Conservation (phyloP, 2,329 filamentous ascomycete genomes). For the Colletotrichum sojae region DNA sequence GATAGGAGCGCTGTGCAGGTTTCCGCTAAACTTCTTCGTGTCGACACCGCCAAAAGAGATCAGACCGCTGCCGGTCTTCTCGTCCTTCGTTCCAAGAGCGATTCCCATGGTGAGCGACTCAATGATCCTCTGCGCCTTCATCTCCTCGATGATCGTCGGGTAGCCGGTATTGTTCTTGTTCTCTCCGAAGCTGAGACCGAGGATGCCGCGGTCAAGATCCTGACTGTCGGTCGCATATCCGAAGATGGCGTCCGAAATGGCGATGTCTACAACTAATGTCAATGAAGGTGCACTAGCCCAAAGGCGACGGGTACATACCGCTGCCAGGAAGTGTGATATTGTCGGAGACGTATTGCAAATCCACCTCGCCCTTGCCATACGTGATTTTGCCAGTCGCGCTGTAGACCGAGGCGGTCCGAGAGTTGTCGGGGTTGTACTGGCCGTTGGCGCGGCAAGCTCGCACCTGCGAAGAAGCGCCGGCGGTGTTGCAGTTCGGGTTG, state of each 20-base stretch:
- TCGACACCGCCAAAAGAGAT: constrained; percentile 63
- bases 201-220: constrained; percentile 49
- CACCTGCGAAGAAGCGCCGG: constrained; percentile 51
- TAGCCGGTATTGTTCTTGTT: constrained; percentile 46
- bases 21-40: constrained; percentile 59
- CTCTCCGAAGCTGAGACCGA: constrained; percentile 51
- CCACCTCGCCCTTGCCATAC: constrained; percentile 49
- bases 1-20: constrained; percentile 48
- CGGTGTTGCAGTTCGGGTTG: constrained; percentile 62
- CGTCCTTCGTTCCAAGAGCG: constrained; percentile 49
- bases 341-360: constrained; percentile 49
- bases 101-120: constrained; percentile 50
- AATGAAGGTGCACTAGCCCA: background rate
- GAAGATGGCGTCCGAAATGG: constrained; percentile 47
- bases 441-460: constrained; percentile 58
- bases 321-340: constrained; percentile 47
- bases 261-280: constrained; percentile 39
- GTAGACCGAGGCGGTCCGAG: constrained; percentile 43
- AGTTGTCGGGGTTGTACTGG: constrained; percentile 52
- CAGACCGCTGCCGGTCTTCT: constrained; percentile 45
- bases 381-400: constrained; percentile 42
- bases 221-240: constrained; percentile 47
- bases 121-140: constrained; percentile 47
- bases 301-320: constrained; percentile 37
- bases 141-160: constrained; percentile 49